Evolutionary conservation across 805 yeast species (phyloP).

Genomic region (Ogataea methanolica): DNA sequence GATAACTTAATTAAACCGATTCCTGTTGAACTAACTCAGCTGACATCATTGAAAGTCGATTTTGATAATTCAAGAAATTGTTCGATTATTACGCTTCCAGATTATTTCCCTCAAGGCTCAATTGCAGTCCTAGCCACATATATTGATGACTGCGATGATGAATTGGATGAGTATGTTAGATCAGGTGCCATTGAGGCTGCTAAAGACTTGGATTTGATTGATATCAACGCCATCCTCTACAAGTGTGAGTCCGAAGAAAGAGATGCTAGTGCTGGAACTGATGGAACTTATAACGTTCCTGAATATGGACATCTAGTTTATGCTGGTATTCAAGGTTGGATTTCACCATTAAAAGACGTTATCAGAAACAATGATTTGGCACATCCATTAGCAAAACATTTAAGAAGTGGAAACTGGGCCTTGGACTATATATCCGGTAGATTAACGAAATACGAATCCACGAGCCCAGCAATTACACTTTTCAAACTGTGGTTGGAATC

Average conservation of each 20-base stretch:
- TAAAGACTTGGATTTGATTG: slow-evolving; percentile 51
- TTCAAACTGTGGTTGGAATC: slow-evolving; percentile 66
- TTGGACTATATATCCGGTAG: slow-evolving; percentile 68
- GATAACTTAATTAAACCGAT: slow-evolving; percentile 50
- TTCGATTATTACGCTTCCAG: slow-evolving; percentile 55
- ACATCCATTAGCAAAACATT: slow-evolving; percentile 76
- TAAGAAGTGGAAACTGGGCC: slow-evolving; percentile 87
- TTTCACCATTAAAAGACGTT: slow-evolving; percentile 56
- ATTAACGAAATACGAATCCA: slow-evolving; percentile 44
- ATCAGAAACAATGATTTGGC: slow-evolving; percentile 72
- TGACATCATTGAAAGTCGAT: slow-evolving; percentile 46
- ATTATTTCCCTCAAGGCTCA: slow-evolving; percentile 80
- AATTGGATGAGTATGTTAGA: slow-evolving; percentile 62
- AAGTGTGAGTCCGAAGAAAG: slow-evolving; percentile 84
- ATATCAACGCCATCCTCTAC: slow-evolving; percentile 71
- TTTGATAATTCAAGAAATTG: slow-evolving; percentile 37
- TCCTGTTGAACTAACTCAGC: slow-evolving; percentile 54
- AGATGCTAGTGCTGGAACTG: slow-evolving; percentile 66
- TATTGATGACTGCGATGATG: slow-evolving; percentile 59
- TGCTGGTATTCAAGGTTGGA: slow-evolving; percentile 95
- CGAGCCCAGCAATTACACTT: slow-evolving; percentile 43
- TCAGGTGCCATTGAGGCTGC: slow-evolving; percentile 78
- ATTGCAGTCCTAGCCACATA: slow-evolving; percentile 77
- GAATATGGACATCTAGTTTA: slow-evolving; percentile 67
- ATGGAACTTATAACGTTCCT: slow-evolving; percentile 76